Conservation (phyloP, 2,329 filamentous ascomycete genomes). For the Tolypocladium amazonense region DNA sequence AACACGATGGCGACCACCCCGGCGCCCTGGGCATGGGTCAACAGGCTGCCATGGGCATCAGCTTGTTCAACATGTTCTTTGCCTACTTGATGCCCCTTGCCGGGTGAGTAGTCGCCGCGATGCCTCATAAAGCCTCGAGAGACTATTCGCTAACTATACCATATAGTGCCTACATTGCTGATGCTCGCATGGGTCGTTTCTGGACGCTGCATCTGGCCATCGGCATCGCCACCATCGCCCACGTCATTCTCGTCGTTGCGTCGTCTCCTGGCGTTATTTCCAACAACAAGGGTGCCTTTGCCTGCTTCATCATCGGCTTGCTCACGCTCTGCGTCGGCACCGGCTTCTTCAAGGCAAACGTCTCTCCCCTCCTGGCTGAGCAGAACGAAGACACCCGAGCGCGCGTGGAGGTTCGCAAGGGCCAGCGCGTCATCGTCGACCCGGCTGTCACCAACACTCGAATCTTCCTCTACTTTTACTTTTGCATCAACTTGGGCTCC, state of each 20-base stretch:
- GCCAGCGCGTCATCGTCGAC: constrained; percentile 61
- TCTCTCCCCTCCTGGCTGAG: constrained; percentile 61
- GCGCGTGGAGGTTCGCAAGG: constrained; percentile 43
- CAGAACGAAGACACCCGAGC: constrained; percentile 52
- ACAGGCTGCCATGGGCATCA: constrained; percentile 38
- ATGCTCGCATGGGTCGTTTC: constrained; percentile 64
- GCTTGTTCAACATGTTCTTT: constrained; percentile 50
- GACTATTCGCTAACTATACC: neutral
- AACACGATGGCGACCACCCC: constrained; percentile 19
- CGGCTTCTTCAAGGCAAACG: constrained; percentile 75
- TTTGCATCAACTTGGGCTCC: constrained; percentile 52
- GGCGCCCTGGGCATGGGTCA: constrained; percentile 50
- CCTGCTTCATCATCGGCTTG: constrained; percentile 58
- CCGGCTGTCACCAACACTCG: constrained; percentile 57
- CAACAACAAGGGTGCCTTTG: constrained; percentile 45
- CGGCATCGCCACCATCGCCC: constrained; percentile 52
- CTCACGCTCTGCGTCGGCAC: constrained; percentile 50
- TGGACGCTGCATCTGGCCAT: constrained; percentile 62
- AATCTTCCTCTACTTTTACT: constrained; percentile 54
- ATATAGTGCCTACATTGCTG: constrained; percentile 43
- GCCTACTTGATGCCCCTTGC: constrained; percentile 48
- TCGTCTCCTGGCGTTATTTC: constrained; percentile 54
- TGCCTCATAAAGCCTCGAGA: neutral
- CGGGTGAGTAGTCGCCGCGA: constrained; percentile 17
- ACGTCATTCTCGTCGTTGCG: constrained; percentile 54